These are phyloP conservation scores for Eucalyptus regnans DNA, from an alignment of 345 rosid genomes.

Conservation along the genomic window DNA sequence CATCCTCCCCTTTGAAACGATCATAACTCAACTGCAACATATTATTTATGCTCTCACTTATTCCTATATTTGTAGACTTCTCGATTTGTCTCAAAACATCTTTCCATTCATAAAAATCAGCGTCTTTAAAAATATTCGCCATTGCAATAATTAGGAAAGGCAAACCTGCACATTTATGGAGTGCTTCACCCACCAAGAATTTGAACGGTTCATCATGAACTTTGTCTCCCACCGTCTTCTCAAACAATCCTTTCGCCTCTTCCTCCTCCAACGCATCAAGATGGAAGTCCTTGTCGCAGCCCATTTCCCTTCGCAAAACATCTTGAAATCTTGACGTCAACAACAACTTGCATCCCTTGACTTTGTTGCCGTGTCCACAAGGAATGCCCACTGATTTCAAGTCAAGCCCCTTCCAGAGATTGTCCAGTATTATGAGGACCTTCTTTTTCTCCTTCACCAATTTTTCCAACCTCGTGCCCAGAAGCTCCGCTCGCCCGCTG, in stretches of 20 bases:
- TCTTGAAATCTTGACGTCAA: accelerated
- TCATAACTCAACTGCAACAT: neutral
- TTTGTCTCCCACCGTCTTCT: neutral
- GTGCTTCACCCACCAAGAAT: neutral
- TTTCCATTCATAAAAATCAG: neutral
- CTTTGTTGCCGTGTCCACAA: neutral
- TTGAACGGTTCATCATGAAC: neutral
- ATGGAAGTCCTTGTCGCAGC: neutral
- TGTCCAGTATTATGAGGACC: neutral
- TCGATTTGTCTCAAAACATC: neutral
- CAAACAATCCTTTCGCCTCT: neutral
- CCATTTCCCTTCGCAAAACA: neutral
- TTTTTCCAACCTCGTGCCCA: too few relatives aligned
- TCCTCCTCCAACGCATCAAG: neutral
- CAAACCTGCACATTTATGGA: neutral
- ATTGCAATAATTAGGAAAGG: neutral
- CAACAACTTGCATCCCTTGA: neutral
- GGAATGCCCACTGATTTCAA: neutral
- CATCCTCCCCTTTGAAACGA: accelerated
- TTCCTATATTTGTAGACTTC: too few relatives aligned
- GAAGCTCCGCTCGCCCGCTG: too few relatives aligned
- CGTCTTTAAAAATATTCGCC: neutral
- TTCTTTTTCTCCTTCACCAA: neutral
- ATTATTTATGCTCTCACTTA: accelerated
- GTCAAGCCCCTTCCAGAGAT: neutral